Conservation (phyloP, 164 flowering plant species). For the Echeveria elegans region DNA sequence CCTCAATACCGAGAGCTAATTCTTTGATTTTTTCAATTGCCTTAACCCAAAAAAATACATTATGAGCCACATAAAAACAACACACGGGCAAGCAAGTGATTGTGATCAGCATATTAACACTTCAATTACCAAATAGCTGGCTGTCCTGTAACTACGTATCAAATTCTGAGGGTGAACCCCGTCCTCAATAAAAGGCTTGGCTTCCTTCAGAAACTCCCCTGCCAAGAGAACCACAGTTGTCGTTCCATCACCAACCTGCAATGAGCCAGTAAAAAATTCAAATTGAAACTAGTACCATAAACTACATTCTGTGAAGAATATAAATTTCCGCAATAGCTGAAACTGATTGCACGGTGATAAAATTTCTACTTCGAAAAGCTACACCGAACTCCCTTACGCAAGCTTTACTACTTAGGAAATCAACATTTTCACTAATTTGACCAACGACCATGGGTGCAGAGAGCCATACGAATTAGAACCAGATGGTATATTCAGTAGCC, state of each 20-base stretch:
- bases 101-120: background rate
- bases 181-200: conserved; percentile 95
- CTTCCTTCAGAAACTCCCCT: conserved; percentile 91
- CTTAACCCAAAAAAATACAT: conserved; percentile 17
- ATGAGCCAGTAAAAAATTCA: background rate
- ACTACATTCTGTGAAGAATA: background rate
- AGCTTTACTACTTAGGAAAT: background rate
- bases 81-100: background rate
- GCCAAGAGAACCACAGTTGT: conserved; percentile 96
- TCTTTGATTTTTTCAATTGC: conserved; percentile 83
- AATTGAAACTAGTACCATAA: background rate
- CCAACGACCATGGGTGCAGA: no score
- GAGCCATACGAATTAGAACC: background rate
- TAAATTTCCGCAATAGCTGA: background rate
- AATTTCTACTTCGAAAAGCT: background rate
- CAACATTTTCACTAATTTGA: no score
- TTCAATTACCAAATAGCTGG: conserved; percentile 48
- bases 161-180: conserved; percentile 94
- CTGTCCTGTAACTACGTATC: conserved; percentile 78
- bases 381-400: background rate
- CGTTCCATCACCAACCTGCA: conserved; percentile 98
- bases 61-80: background rate
- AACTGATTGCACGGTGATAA: background rate
- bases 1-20: conserved; percentile 84
- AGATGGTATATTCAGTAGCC: no score